Base-by-base conservation (phyloP, 2,329 filamentous ascomycete species). In the Lachnellula occidentalis region DNA sequence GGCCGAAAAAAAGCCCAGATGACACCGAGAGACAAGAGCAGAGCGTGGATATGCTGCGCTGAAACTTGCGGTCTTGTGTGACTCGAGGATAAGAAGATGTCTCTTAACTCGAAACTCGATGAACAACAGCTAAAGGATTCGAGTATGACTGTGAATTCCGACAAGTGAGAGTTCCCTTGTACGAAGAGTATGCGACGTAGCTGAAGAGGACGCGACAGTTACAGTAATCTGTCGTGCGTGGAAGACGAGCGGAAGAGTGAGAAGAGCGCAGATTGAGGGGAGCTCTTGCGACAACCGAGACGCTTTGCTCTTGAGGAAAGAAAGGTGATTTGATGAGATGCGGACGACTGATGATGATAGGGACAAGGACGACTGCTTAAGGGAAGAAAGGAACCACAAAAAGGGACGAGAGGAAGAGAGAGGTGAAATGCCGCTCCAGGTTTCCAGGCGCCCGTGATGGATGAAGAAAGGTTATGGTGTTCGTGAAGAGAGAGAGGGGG, bases 381-480 rank as follows among this genome's bases (percentile, higher is more conserved):
- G 65, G 50, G 58, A 61, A 65, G 64, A 64, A 64, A 58, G 60
- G 58, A 62, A 60, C 51, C 61, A 64, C 57, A 51, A 63, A 64
- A 58, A 60, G 56, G 21, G 62, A 68, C 59, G 63, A 65, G 55
- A 68, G 62, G 60, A 66, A 63, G 54, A 63, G 59, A 67, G 64
- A 62, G 64, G 67, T 62, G 58, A 64, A 69, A 64, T 57, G 62
- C 60, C 59, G 61, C 65, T 67, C 64, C 61, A 58, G 63, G 19
- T 11, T 64, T 64, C 64, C 64, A 60, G 59, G 66, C 59, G 64
- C 61, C 65, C 45, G 56, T 58, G 62, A 64, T 65, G 61, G 54
- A 61, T 58, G 51, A 58, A 43, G 34, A 63, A 55, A 60, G 42
- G 50, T 54, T 59, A 39, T 31, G 55, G 55, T 56, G 51, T 55